Conservation (phyloP, 2,329 filamentous ascomycete species). For the Arthrobotrys pseudoclavata region DNA sequence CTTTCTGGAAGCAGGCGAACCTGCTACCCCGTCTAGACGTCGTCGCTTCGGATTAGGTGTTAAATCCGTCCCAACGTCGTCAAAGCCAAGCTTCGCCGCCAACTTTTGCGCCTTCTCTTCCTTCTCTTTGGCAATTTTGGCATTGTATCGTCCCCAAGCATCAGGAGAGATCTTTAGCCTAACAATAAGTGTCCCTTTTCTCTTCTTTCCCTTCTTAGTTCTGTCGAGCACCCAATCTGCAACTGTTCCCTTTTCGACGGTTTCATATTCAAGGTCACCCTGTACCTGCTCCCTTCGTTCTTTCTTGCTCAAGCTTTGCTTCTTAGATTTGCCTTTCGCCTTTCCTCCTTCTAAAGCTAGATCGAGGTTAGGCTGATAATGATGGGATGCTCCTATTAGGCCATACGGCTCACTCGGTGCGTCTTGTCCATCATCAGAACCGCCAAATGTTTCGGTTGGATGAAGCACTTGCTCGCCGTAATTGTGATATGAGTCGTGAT, state of each 20-base stretch:
- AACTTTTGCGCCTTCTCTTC: slow-evolving; percentile 56
- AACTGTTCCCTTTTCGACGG: slow-evolving; percentile 40
- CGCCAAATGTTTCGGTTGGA: slow-evolving; percentile 36
- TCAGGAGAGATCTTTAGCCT: slow-evolving; percentile 51
- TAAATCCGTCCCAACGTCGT: slow-evolving; percentile 54
- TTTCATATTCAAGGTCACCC: slow-evolving; percentile 44
- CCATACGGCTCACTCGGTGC: slow-evolving; percentile 45
- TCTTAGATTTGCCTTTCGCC: slow-evolving; percentile 38
- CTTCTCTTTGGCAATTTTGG: slow-evolving; percentile 36
- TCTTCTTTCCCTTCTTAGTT: slow-evolving; percentile 45
- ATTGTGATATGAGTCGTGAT: slow-evolving; percentile 36
- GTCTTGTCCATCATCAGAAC: slow-evolving; percentile 42
- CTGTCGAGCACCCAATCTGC: slow-evolving; percentile 56
- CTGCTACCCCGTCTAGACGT: slow-evolving; percentile 29
- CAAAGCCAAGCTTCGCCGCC: slow-evolving; percentile 42
- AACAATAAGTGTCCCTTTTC: slow-evolving; percentile 45
- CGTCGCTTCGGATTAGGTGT: slow-evolving; percentile 45
- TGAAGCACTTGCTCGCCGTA: slow-evolving; percentile 39
- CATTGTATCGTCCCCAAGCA: slow-evolving; percentile 55
- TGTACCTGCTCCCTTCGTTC: slow-evolving; percentile 51
- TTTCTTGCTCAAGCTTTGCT: slow-evolving; percentile 27
- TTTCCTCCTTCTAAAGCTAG: slow-evolving; percentile 14
- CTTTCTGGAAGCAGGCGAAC: slow-evolving; percentile 20
- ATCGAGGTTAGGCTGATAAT: slow-evolving; percentile 34
- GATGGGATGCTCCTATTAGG: slow-evolving; percentile 20